Evolutionary conservation across 73 alveolate genomes (phyloP), one percentile per base, ranked within the genome.

Genomic region (Tetrahymena elliotti): DNA sequence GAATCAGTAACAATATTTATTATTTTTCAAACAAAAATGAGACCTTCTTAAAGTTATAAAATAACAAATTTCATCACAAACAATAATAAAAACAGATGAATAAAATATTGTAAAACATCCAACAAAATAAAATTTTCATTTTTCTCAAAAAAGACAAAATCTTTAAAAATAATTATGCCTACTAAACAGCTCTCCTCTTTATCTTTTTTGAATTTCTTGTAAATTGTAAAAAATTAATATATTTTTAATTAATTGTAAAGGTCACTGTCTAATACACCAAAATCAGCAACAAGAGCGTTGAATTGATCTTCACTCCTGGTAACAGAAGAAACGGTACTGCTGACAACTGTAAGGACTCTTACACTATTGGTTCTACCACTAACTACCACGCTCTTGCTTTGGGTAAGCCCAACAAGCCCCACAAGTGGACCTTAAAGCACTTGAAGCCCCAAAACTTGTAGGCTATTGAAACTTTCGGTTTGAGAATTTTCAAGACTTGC

Each of bases 401-500:
- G n/a, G 88, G 88, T 27, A 4, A 68, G 10, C 88, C 88, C 88
- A 68, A 68, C 36, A 68, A 68, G 22, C 36, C 88, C 20, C 88
- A 68, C 88, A 68, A 68, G 88, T 68, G 88, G 88, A 68, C 88
- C 88, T 68, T 68, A 10, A 68, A 68, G 88, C 16, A 68, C 88
- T 68, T 68, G 36, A 68, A 68, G 88, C 38, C 88, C 36, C 38
- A 68, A 27, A 68, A 68, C 20, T 22, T 68, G 88, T 16, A 94
- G 27, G 96, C 96, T 6, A 84, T 84, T 83, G 93, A 41, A 88
- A 38, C 34, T n/a, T 84, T 84, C 47, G 96, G 96, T 13, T 93
- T 93, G 12, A 84, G 93, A 36, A 84, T 94, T 33, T 94, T 94
- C 47, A 94, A 94, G 93, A 84, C 96, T n/a, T 94, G 96, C 36